Percentiles rank a stretch among this genome's conserved stretches.
Evolutionary conservation across 768 basidiomycete genomes (phyloP).

Genomic region (Mrakia gelida): DNA sequence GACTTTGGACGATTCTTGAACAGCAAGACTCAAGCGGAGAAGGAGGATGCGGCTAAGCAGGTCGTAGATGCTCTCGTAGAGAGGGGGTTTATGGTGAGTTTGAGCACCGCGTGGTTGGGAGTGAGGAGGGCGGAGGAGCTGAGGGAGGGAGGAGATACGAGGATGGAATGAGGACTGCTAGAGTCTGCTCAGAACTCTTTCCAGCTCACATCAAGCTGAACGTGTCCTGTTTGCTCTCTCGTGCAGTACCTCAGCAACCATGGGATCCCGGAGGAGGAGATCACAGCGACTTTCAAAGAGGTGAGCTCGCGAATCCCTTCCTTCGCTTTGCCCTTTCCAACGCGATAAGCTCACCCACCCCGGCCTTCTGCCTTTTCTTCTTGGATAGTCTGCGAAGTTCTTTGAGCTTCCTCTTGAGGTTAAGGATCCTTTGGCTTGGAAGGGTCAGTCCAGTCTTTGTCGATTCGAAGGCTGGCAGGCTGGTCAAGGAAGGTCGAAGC

Average conservation of each 20-base stretch:
- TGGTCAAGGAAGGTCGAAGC: not conserved
- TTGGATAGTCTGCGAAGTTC: conserved; percentile 65
- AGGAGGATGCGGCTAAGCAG: conserved; percentile 59
- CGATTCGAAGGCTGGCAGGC: not conserved
- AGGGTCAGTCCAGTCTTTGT: conserved; percentile 3
- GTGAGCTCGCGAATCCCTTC: conserved; percentile 44
- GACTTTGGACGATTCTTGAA: conserved; percentile 67
- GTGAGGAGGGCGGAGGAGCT: not conserved
- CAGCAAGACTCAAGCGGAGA: conserved; percentile 54
- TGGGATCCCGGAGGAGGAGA: conserved; percentile 58
- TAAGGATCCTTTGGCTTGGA: conserved; percentile 51
- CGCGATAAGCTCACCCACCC: conserved; percentile 2
- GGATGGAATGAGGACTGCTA: not conserved
- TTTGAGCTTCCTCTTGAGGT: conserved; percentile 60
- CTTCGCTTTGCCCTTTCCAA: conserved; percentile 2
- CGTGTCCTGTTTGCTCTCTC: not conserved
- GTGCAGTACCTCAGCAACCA: conserved; percentile 61
- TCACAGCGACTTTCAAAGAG: conserved; percentile 63
- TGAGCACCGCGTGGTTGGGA: conserved; percentile 34
- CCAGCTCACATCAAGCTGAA: conserved; percentile 42
- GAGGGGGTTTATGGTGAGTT: conserved; percentile 30
- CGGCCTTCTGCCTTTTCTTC: not conserved
- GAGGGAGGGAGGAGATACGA: not conserved
- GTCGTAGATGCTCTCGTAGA: conserved; percentile 74
- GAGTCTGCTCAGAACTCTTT: conserved; percentile 51